Conservation (phyloP, 176 grass and related monocot species). For the Carex parvula region DNA sequence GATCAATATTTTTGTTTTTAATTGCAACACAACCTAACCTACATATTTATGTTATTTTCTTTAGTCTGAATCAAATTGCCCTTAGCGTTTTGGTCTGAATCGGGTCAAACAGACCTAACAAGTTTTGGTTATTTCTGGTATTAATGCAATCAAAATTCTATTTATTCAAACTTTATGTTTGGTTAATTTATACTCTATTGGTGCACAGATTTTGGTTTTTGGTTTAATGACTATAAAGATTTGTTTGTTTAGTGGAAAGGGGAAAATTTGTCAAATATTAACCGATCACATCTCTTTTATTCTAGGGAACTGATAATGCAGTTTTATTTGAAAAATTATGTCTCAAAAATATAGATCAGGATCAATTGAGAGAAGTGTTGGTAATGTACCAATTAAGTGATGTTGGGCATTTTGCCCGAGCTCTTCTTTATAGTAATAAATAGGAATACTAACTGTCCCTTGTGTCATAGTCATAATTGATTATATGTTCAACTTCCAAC, state of each 20-base stretch:
- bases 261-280: background rate
- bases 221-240: background rate
- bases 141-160: background rate
- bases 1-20: too few species aligned
- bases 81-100: background rate
- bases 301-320: background rate
- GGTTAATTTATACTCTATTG: too few species aligned
- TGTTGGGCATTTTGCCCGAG: too few species aligned
- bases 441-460: too few species aligned
- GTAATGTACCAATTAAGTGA: too few species aligned
- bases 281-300: background rate
- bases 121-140: background rate
- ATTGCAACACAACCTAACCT: too few species aligned
- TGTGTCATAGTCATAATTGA: background rate
- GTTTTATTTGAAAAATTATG: background rate
- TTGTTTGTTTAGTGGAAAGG: background rate
- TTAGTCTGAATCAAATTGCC: too few species aligned
- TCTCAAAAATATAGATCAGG: too few species aligned
- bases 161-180: too few species aligned
- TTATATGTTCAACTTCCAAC: background rate
- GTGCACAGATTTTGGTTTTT: background rate
- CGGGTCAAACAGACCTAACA: background rate
- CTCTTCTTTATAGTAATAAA: too few species aligned
- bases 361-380: too few species aligned
- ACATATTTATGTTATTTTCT: too few species aligned